Conservation (phyloP, 805 yeast species). For the Ogataea parapolymorpha region DNA sequence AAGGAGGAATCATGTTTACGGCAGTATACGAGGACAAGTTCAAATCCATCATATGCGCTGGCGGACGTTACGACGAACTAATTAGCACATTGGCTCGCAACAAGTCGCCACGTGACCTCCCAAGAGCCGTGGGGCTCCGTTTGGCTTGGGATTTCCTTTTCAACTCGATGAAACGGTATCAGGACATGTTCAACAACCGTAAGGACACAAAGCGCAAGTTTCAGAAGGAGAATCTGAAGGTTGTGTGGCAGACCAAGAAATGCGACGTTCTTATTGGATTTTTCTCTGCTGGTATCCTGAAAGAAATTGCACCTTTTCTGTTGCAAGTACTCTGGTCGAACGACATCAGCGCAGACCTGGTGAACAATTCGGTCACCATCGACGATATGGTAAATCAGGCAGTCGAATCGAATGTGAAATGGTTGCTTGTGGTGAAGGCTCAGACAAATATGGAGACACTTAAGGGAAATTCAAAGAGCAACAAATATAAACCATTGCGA, state of each 20-base stretch:
- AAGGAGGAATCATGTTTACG: constrained; percentile 84
- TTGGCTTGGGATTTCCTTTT: constrained; percentile 69
- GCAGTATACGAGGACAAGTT: constrained; percentile 63
- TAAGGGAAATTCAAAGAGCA: constrained; percentile 29
- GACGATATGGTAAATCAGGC: constrained; percentile 72
- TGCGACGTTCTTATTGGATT: constrained; percentile 83
- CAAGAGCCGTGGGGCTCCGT: constrained; percentile 82
- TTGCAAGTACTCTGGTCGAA: constrained; percentile 66
- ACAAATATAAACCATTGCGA: constrained; percentile 71
- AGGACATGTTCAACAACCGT: constrained; percentile 33
- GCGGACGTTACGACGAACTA: constrained; percentile 87
- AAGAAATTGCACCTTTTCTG: constrained; percentile 61
- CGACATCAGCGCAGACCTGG: constrained; percentile 76
- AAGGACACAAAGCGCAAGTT: constrained; percentile 32
- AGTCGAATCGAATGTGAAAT: constrained; percentile 63
- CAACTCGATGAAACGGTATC: constrained; percentile 46
- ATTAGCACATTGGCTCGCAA: constrained; percentile 61
- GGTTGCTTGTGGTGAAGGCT: constrained; percentile 78
- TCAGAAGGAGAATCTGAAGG: constrained; percentile 27
- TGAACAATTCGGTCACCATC: constrained; percentile 39
- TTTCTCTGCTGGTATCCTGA: constrained; percentile 52
- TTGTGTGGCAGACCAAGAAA: constrained; percentile 51
- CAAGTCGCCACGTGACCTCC: constrained; percentile 31
- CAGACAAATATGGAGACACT: constrained; percentile 35
- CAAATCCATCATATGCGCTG: constrained; percentile 68